These are phyloP conservation scores for Colletotrichum truncatum DNA, from an alignment of 2,329 filamentous ascomycete species.

Conservation along the genomic window DNA sequence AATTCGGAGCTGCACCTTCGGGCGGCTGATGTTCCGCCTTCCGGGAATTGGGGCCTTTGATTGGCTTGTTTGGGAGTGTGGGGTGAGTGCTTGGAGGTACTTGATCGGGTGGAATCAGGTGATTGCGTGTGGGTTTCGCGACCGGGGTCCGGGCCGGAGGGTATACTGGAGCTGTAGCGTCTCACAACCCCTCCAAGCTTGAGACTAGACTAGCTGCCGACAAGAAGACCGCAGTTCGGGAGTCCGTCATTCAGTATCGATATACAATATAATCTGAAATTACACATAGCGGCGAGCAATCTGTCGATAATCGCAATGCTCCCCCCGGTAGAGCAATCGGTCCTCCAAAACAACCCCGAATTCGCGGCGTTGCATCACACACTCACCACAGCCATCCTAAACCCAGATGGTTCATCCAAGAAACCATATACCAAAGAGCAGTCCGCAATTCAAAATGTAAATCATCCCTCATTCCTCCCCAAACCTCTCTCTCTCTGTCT, in stretches of 20 bases:
- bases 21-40: conserved; percentile 16
- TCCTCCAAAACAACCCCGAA: conserved; percentile 65
- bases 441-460: conserved; percentile 58
- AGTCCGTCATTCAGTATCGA: too few relatives aligned
- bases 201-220: too few relatives aligned
- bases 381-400: conserved; percentile 63
- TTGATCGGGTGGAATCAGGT: conserved; percentile 40
- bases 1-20: conserved; percentile 12
- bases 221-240: too few relatives aligned
- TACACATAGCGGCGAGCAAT: rapidly evolving
- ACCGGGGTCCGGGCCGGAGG: conserved; percentile 6
- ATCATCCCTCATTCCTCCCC: neutral
- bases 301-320: conserved; percentile 51
- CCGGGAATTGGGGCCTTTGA: neutral
- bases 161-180: neutral
- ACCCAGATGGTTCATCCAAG: conserved; percentile 66
- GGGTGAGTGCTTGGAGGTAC: neutral
- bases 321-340: conserved; percentile 63
- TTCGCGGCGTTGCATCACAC: conserved; percentile 68
- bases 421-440: conserved; percentile 59
- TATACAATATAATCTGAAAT: too few relatives aligned
- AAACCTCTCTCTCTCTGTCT: neutral
- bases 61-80: neutral
- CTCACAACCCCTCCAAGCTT: neutral
- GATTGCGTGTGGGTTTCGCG: conserved; percentile 45